Percentiles rank a stretch among this genome's conserved stretches.
Conservation (phyloP, 2,329 filamentous ascomycete species). For the Leptographium galeiforme region DNA sequence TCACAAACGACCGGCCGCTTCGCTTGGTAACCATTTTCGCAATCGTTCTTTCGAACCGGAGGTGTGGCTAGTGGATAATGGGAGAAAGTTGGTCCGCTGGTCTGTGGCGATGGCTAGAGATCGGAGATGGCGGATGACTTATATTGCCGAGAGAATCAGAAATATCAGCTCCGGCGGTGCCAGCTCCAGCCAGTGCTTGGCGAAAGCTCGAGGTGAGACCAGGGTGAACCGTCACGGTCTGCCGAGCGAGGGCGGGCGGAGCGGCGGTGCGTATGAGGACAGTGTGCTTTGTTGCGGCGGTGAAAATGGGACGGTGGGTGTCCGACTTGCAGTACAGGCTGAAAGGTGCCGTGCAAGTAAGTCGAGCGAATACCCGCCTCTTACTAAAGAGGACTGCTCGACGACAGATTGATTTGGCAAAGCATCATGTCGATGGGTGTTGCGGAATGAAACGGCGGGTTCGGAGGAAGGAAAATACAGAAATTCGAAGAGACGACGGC, state of each 20-base stretch:
- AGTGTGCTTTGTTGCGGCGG: not conserved
- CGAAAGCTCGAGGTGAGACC: not conserved
- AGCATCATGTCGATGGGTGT: constrained; percentile 7
- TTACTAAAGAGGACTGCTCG: constrained; percentile 8
- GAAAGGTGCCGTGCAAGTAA: not conserved
- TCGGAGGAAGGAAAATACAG: not conserved
- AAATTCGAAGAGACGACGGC: not conserved
- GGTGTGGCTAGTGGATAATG: not conserved
- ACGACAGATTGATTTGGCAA: not conserved
- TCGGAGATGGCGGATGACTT: not conserved
- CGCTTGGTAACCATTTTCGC: constrained; percentile 11
- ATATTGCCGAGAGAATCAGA: not conserved
- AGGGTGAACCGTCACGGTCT: not conserved
- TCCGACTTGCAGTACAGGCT: not conserved
- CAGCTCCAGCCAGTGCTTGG: not conserved
- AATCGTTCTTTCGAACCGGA: not conserved
- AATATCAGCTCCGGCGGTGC: not conserved
- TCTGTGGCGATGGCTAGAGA: not conserved
- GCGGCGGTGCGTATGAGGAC: not conserved
- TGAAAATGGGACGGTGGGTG: not conserved
- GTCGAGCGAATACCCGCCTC: constrained; percentile 6
- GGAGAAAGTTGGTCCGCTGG: too few relatives aligned
- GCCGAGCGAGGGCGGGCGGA: too few relatives aligned
- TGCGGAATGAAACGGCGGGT: not conserved
- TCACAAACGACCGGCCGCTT: constrained; percentile 9